phyloP scores from a whole-genome alignment of 164 flowering plant genomes.

The Buxus sempervirens region DNA sequence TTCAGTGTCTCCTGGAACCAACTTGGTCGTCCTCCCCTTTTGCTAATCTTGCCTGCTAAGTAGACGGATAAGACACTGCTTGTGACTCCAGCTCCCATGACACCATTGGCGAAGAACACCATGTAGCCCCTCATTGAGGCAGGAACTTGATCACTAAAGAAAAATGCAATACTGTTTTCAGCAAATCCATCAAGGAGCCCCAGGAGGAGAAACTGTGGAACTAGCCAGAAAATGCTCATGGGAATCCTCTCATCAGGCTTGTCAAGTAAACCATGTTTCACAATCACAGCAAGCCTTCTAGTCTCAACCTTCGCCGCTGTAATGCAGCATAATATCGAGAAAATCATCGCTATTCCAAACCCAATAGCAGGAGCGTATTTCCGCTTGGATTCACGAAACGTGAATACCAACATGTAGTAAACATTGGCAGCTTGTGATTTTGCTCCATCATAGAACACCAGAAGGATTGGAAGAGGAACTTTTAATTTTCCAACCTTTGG shows the following conservation, averaged over 20 bases:
- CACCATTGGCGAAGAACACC: slow-evolving; percentile 6
- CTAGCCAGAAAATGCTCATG: slow-evolving; percentile 43
- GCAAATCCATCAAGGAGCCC: slow-evolving; percentile 27
- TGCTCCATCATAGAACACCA: not conserved
- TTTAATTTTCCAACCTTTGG: slow-evolving; percentile 29
- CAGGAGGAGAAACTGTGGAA: slow-evolving; percentile 46
- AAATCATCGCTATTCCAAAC: slow-evolving; percentile 23
- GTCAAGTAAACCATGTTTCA: slow-evolving; percentile 27
- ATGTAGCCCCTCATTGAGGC: slow-evolving; percentile 13
- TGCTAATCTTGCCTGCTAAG: slow-evolving; percentile 25
- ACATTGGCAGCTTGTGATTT: not conserved
- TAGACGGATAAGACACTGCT: slow-evolving; percentile 26
- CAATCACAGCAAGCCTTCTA: slow-evolving; percentile 25
- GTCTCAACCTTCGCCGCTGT: slow-evolving; percentile 41
- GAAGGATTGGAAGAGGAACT: slow-evolving; percentile 28
- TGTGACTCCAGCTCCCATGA: slow-evolving; percentile 30
- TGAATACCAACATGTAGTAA: too few relatives aligned
- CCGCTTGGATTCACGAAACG: not conserved
- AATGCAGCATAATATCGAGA: slow-evolving; percentile 30
- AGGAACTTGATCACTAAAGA: slow-evolving; percentile 22
- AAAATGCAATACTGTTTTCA: slow-evolving; percentile 1
- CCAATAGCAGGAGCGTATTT: slow-evolving; percentile 18
- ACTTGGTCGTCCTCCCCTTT: slow-evolving; percentile 21
- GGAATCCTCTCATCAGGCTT: slow-evolving; percentile 35
- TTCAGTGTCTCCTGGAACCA: slow-evolving; percentile 45